phyloP scores from a whole-genome alignment of 352 stramenopile genomes.

The Globisporangium solare region DNA sequence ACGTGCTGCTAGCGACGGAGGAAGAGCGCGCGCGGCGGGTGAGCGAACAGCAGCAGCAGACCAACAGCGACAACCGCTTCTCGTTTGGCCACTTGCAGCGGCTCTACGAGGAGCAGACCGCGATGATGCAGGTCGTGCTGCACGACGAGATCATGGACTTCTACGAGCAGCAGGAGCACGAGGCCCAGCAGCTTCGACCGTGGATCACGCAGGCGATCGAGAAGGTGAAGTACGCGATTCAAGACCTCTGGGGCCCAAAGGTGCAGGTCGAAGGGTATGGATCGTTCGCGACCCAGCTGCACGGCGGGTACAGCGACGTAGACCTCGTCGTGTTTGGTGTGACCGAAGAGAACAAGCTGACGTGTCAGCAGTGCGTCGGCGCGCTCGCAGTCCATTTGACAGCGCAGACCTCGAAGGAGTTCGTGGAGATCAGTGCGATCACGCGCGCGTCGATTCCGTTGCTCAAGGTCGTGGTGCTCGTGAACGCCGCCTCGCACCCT shows the following conservation, averaged over 20 bases:
- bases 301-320: conserved; percentile 63
- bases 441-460: conserved; percentile 70
- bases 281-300: conserved; percentile 67
- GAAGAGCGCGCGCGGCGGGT: conserved; percentile 67
- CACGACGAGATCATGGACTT: conserved; percentile 78
- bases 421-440: conserved; percentile 65
- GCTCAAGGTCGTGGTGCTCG: conserved; percentile 66
- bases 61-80: conserved; percentile 23
- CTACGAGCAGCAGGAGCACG: conserved; percentile 35
- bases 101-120: conserved; percentile 79
- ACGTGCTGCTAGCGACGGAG: conserved; percentile 71
- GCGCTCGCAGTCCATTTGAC: conserved; percentile 23
- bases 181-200: conserved; percentile 25
- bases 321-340: conserved; percentile 79
- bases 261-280: conserved; percentile 63
- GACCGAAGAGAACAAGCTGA: conserved; percentile 35
- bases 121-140: conserved; percentile 70
- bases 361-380: conserved; percentile 54
- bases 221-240: conserved; percentile 39
- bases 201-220: conserved; percentile 55
- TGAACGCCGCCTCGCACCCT: background rate
- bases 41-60: conserved; percentile 31
- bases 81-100: conserved; percentile 66
- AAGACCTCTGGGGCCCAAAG: conserved; percentile 38
- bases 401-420: conserved; percentile 11